Evolutionary conservation across 306 rosid species (phyloP).

Genomic region (cucumber (Cucumis sativus)): Cucumber_9930_V3 NC_026655.2:16681501-16682000

Average conservation of each 20-base stretch:
- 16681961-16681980: conserved; percentile 3
- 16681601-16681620: background rate
- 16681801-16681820: background rate
- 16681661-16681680: background rate
- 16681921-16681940: conserved; percentile 4
- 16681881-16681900: background rate
- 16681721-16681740: background rate
- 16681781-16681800: background rate
- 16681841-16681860: conserved; percentile 1
- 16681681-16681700: background rate
- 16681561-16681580: conserved; percentile 1
- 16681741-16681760: background rate
- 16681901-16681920: background rate
- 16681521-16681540: background rate
- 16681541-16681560: background rate
- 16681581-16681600: background rate
- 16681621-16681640: background rate
- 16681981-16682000: conserved; percentile 9
- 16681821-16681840: background rate
- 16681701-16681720: background rate
- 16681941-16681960: background rate
- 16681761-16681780: background rate
- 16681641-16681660: background rate
- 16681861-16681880: background rate
- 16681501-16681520: background rate